Evolutionary conservation across 495 filamentous ascomycete species (phyloP).

Genomic region (Neurospora terricola): DNA sequence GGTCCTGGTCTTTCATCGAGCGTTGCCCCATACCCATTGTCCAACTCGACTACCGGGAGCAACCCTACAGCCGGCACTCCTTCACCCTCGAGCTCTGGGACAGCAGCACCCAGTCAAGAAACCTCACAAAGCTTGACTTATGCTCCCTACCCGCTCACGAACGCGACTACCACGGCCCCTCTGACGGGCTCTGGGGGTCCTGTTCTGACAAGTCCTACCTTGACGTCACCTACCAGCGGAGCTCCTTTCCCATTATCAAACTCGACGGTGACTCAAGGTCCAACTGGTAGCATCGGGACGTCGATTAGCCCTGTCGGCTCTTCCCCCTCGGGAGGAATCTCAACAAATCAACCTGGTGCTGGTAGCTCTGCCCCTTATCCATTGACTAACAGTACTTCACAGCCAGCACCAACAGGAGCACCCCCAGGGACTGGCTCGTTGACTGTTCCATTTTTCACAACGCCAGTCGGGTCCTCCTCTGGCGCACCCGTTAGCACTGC

Average conservation of each 20-base stretch:
- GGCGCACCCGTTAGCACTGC: background rate
- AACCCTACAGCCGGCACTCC: background rate
- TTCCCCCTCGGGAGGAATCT: background rate
- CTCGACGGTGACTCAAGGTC: slow-evolving; percentile 3
- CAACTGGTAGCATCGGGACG: background rate
- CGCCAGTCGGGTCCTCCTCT: background rate
- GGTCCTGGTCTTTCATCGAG: background rate
- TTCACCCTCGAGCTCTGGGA: background rate
- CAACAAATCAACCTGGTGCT: background rate
- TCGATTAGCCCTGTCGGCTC: background rate
- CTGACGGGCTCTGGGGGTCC: slow-evolving; percentile 2
- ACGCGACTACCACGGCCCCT: slow-evolving; percentile 4
- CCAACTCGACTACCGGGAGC: slow-evolving; percentile 10
- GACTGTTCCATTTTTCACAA: background rate
- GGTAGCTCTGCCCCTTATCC: slow-evolving; percentile 4
- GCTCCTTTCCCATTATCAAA: slow-evolving; percentile 17
- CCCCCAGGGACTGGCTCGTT: background rate
- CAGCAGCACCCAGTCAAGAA: background rate
- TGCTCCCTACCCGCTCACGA: slow-evolving; percentile 5
- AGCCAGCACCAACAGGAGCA: background rate
- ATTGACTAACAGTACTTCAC: slow-evolving; percentile 5
- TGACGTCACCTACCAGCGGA: background rate
- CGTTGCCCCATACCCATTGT: slow-evolving; percentile 13
- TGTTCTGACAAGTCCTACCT: background rate
- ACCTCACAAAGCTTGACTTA: background rate